Base-by-base conservation (phyloP, 2,329 filamentous ascomycete species). In the Cytospora piceicola region DNA sequence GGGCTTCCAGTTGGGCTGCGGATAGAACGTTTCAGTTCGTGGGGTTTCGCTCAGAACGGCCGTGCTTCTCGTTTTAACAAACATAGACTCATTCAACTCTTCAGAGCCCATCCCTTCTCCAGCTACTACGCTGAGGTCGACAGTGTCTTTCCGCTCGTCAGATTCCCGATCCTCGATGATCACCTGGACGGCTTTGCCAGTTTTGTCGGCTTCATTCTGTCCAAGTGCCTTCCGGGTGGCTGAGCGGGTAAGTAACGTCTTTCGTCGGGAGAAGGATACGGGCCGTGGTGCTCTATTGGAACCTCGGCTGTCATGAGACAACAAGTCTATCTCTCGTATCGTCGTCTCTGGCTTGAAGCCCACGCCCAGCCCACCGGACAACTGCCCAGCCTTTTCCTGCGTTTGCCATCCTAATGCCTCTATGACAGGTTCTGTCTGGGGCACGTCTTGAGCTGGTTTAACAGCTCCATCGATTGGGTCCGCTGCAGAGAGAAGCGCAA, bases 1-100 rank as follows among this genome's bases (percentile, higher is more conserved):
- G 0, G 88, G 88, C 72, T 87, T 88, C 88, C 88, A 90, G 73
- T 90, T 84, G 2, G 86, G 85, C 65, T 86, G 83, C 0, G 87
- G 86, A 68, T 86, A 88, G 69, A 87, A 88, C 0, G 87, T 75
- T 63, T 85, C 78, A 0, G 79, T 79, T 60, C 77, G 77, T 63
- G 77, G 75, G 15, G n/a, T 6, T 46, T 74, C 75, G n/a, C 70
- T 69, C 4, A 77, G 74, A 53, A 79, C 77, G 1, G 77, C 80
- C 17, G 78, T 76, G 27, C 75, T 77, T 6, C 77, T 77, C 67
- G 75, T 75, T 12, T 73, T 63, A 54, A 24, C n/a, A 53, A 49
- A 27, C 27, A 36, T 61, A 22, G 49, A 12, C 34, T 61, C 51
- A 17, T 49, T 49, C 27, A 57, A 20, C 46, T 65, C 58, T 22